Evolutionary conservation across 352 stramenopile genomes (phyloP), one percentile per base, ranked within the genome.

Genomic region (Phytophthora cajani): DNA sequence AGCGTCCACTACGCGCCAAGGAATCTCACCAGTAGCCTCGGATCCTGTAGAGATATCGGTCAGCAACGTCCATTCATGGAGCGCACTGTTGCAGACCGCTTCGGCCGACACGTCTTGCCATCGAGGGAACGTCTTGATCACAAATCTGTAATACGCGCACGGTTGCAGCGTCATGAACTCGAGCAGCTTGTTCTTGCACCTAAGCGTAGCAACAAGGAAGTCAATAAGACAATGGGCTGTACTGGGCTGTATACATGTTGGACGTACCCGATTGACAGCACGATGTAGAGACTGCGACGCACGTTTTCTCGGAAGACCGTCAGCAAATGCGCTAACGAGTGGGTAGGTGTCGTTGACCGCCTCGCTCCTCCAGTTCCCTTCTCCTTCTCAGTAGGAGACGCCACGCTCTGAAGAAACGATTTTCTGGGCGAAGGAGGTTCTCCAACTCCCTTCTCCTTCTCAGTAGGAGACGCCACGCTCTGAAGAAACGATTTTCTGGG

Each of bases 261-360:
- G 21, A 74, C 75, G 10, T 62, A 89, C 83, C 80, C 61, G 30
- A 89, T 79, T 10, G 83, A 90, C 0, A 91, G 53, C 25, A 78
- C 76, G 14, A 93, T 44, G 51, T 86, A 87, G 16, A 93, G 59
- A 50, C 79, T 89, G 3, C 72, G 74, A 12, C 76, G 71, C 19
- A 93, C 65, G 42, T 88, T 90, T 17, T 89, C 82, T 3, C 71
- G 76, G 47, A 88, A 93, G 4, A 80, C 58, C 5, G 78, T 78
- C 6, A 61, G 65, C 12, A 62, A 54, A 23, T 73, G 64, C 3
- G 53, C 27, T 8, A 59, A 49, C 8, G 38, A 67, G 4, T 46
- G 42, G n/a, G 38, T 38, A 14, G 40, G 11, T 21, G 54, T 25
- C n/a, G 42, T 49, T 21, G 42, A 23, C 51, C 62, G 32, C 27